These are phyloP conservation scores for Colletotrichum sojae DNA, from an alignment of 2,329 filamentous ascomycete species.

Conservation along the genomic window DNA sequence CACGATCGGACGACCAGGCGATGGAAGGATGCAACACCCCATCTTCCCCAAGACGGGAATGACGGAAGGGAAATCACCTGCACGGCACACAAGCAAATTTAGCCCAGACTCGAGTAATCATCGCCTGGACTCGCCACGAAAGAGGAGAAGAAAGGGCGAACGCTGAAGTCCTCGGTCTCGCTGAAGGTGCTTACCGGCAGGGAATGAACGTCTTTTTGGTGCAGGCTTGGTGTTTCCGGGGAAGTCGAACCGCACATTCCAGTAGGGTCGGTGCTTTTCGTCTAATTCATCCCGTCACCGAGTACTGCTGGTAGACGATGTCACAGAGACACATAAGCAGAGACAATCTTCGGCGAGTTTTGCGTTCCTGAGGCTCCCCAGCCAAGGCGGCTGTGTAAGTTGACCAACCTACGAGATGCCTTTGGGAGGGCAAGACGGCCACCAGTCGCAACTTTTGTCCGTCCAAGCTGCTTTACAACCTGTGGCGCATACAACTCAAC, in stretches of 20 bases:
- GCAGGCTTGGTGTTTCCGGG: constrained; percentile 14
- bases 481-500: too few relatives aligned
- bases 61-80: constrained; percentile 4
- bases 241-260: constrained; percentile 15
- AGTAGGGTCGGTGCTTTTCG: constrained; percentile 4
- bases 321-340: too few relatives aligned
- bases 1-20: too few relatives aligned
- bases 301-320: background rate
- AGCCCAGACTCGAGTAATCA: background rate
- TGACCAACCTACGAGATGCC: too few relatives aligned
- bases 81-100: background rate
- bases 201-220: background rate
- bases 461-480: too few relatives aligned
- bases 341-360: background rate
- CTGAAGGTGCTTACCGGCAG: constrained; percentile 3
- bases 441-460: too few relatives aligned
- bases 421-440: too few relatives aligned
- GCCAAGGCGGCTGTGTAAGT: too few relatives aligned
- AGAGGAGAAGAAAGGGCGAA: background rate
- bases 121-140: background rate
- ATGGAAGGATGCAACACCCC: too few relatives aligned
- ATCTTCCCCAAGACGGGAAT: background rate
- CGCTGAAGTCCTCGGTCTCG: background rate
- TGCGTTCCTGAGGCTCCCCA: background rate
- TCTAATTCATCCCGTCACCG: constrained; percentile 10